These are phyloP conservation scores for Phalaenopsis aphrodite DNA, from an alignment of 106 monocot species.

Conservation along the genomic window DNA sequence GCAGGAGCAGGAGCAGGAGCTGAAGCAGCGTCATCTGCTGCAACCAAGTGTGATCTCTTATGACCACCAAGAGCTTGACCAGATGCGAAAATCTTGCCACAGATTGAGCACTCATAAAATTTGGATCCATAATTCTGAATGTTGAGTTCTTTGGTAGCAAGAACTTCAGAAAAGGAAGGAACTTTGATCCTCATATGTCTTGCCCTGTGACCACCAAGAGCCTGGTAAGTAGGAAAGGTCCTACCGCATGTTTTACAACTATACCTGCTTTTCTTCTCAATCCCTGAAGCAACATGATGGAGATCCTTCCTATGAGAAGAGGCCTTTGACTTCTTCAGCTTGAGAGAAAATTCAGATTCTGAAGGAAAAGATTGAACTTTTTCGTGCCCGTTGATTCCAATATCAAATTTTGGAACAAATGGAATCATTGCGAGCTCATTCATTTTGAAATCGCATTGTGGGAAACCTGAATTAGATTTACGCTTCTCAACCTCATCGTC, in stretches of 20 bases:
- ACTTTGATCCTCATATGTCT: conserved; percentile 14
- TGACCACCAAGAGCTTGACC: conserved; percentile 8
- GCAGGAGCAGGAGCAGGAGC: not conserved
- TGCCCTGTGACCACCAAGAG: conserved; percentile 35
- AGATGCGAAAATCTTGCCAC: not conserved
- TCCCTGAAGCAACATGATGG: too few relatives aligned
- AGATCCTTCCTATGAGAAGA: not conserved
- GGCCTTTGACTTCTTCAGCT: not conserved
- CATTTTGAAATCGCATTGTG: not conserved
- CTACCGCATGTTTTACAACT: conserved; percentile 13
- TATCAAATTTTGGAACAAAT: not conserved
- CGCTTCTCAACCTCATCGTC: conserved; percentile 1
- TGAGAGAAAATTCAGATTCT: not conserved
- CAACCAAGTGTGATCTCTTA: conserved; percentile 9
- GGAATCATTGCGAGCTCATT: not conserved
- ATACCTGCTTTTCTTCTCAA: too few relatives aligned
- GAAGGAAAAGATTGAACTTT: not conserved
- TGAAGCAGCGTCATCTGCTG: not conserved
- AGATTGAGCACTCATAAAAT: not conserved
- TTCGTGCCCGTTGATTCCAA: not conserved
- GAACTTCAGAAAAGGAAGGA: not conserved
- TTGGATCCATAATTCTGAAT: not conserved
- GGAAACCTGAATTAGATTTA: not conserved
- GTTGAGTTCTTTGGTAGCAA: not conserved
- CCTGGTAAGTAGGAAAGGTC: conserved; percentile 27